Evolutionary conservation across 768 basidiomycete genomes (phyloP).

Genomic region (Hygrocybe coccinea): DNA sequence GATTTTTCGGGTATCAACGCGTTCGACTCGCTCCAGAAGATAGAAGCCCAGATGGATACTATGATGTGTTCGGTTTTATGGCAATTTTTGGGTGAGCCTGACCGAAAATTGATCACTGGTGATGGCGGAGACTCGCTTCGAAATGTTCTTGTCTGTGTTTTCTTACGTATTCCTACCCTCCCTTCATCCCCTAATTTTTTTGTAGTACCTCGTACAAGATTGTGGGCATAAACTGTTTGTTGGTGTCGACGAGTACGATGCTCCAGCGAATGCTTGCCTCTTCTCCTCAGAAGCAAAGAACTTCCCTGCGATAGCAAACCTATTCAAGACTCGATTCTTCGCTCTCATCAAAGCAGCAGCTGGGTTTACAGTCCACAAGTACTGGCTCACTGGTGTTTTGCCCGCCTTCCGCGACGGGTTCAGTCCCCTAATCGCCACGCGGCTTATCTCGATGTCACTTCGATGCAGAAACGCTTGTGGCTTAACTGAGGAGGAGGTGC

Average conservation of each 20-base stretch:
- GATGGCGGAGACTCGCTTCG: too few species aligned
- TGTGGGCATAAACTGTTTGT: not conserved
- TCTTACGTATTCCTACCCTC: not conserved
- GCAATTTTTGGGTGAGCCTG: not conserved
- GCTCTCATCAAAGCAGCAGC: not conserved
- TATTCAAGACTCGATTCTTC: constrained; percentile 6
- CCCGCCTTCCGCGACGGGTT: constrained; percentile 3
- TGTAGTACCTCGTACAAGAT: not conserved
- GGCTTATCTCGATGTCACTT: not conserved
- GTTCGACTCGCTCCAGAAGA: not conserved
- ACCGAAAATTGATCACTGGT: not conserved
- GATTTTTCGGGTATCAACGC: not conserved
- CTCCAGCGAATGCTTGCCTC: not conserved
- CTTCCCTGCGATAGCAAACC: not conserved
- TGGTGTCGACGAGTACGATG: constrained; percentile 5
- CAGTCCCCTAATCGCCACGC: not conserved
- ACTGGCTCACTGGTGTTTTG: constrained; percentile 7
- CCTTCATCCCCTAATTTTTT: not conserved
- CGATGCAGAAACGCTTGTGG: not conserved
- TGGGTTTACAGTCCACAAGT: not conserved
- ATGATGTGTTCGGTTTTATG: not conserved
- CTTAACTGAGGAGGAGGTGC: not conserved
- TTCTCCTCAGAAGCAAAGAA: not conserved
- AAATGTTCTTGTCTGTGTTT: not conserved
- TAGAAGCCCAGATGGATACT: not conserved